Base-by-base conservation (phyloP, 257 asterid genomes). In the Oldenlandia corymbosa region DNA sequence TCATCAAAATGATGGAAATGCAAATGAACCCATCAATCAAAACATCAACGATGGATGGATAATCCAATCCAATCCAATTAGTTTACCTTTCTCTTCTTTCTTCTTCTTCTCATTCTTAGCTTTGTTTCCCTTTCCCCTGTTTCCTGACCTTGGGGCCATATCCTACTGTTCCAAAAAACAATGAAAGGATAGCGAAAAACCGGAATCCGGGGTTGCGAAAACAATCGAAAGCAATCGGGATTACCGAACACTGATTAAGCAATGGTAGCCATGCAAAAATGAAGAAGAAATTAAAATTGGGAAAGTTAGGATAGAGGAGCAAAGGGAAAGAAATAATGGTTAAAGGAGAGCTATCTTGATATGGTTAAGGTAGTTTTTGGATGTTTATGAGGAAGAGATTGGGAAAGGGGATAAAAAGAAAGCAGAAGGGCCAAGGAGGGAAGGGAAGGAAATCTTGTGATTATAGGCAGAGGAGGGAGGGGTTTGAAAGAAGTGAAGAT, bases 131-230 rank as follows among this genome's bases (percentile, higher is more conserved):
- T 80, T 90, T 26, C 95, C 83, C 76, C 79, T 85, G 28, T 78
- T 85, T 16, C 96, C 83, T n/a, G 99, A 84, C 85, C 85, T 90
- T 31, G 99, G 99, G 68, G 99, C 97, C 99, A 93, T 68, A 48
- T 21, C 49, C 41, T 42, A 32, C 23, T 18, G 59, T 10, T 6
- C 11, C 18, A 3, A 10, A 3, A 34, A 3, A 3, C 37, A 34
- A 46, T n/a, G 14, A 0, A 10, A n/a, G n/a, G n/a, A n/a, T n/a
- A n/a, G n/a, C n/a, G n/a, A n/a, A n/a, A n/a, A n/a, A n/a, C n/a
- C n/a, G n/a, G n/a, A n/a, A n/a, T n/a, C n/a, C n/a, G n/a, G n/a
- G n/a, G n/a, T n/a, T n/a, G n/a, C n/a, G n/a, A n/a, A n/a, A n/a
- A n/a, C n/a, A n/a, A n/a, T n/a, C n/a, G n/a, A n/a, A n/a, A n/a